Base-by-base conservation (phyloP, 495 filamentous ascomycete genomes). In the Sphaerosporella brunnea region DNA sequence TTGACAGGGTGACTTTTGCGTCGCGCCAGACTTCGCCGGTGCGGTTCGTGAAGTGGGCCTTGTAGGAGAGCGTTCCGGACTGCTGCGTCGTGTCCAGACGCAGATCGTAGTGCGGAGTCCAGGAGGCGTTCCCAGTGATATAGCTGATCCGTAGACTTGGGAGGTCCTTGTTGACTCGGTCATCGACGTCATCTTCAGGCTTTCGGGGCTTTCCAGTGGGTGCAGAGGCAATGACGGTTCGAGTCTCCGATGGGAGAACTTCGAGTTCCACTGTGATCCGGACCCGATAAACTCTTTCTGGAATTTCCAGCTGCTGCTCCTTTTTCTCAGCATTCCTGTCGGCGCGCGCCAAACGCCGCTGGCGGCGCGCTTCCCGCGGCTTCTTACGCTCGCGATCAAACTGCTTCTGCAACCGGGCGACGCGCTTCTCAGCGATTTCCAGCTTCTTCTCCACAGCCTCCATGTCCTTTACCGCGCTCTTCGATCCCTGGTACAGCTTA, bases 11-110 rank as follows among this genome's bases (percentile, higher is more conserved):
- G 21, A 84, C 63, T 44, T 72, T 73, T 47, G 74, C 69, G 60
- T 79, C 75, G 18, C 66, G 63, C 80, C 79, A 84, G 9, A 70
- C 74, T 62, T 84, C 80, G 0, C 73, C 74, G 0, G 75, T 79
- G 43, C 64, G 62, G 54, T 84, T 83, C 24, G 65, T 67, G 51
- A 79, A 70, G 47, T 75, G 73, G 2, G 79, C 79, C 36, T 73
- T 70, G 54, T 82, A 83, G 36, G 70, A 67, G 21, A 82, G 65
- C 15, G 61, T 51, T 1, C 69, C 78, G 1, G 72, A 66, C 16
- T 69, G 69, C 2, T 64, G 61, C 0, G 68, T 66, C 8, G 79
- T 76, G 36, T 72, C 72, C 34, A 84, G 66, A 15, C 62, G 65
- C 32, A 83, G 55, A 53, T 83, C 77, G 56, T 83, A 84, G 28